Conservation (phyloP, 768 basidiomycete species). For the Mycena floridula region DNA sequence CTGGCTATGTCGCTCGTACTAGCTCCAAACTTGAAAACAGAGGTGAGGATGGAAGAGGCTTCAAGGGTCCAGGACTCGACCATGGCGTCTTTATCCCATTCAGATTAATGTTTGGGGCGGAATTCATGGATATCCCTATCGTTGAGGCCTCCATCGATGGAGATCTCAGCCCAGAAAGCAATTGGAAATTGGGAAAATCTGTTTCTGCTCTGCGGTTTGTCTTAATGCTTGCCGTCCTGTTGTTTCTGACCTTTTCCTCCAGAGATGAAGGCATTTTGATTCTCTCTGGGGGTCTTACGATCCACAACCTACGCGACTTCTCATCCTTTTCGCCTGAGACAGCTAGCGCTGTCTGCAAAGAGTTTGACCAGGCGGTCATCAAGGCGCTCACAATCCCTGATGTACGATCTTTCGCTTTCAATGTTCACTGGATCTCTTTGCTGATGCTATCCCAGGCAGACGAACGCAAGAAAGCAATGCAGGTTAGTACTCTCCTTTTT, state of each 20-base stretch:
- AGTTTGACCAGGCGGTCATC: slow-evolving; percentile 55
- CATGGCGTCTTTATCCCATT: slow-evolving; percentile 83
- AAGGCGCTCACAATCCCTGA: slow-evolving; percentile 44
- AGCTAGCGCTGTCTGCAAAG: slow-evolving; percentile 41
- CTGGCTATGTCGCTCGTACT: slow-evolving; percentile 46
- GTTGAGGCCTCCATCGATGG: slow-evolving; percentile 66
- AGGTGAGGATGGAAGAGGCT: slow-evolving; percentile 62
- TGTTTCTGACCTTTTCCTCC: slow-evolving; percentile 1
- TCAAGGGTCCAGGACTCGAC: slow-evolving; percentile 59
- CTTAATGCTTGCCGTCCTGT: slow-evolving; percentile 3
- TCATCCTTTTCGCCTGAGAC: slow-evolving; percentile 42
- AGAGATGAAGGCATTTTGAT: slow-evolving; percentile 64
- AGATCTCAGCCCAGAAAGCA: slow-evolving; percentile 49
- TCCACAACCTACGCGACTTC: slow-evolving; percentile 61
- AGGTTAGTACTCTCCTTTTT: no score
- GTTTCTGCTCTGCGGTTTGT: slow-evolving; percentile 50
- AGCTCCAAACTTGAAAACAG: slow-evolving; percentile 45
- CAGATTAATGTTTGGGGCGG: slow-evolving; percentile 69
- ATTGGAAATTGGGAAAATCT: slow-evolving; percentile 63
- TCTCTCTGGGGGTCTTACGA: slow-evolving; percentile 62
- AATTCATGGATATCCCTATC: slow-evolving; percentile 56
- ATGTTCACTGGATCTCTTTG: slow-evolving; percentile 1
- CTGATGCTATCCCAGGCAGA: slow-evolving; percentile 26
- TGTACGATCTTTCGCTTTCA: slow-evolving; percentile 27
- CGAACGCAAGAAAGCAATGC: slow-evolving; percentile 52